These are phyloP conservation scores for Eucalyptus viminalis DNA, from an alignment of 345 rosid species.

Conservation along the genomic window DNA sequence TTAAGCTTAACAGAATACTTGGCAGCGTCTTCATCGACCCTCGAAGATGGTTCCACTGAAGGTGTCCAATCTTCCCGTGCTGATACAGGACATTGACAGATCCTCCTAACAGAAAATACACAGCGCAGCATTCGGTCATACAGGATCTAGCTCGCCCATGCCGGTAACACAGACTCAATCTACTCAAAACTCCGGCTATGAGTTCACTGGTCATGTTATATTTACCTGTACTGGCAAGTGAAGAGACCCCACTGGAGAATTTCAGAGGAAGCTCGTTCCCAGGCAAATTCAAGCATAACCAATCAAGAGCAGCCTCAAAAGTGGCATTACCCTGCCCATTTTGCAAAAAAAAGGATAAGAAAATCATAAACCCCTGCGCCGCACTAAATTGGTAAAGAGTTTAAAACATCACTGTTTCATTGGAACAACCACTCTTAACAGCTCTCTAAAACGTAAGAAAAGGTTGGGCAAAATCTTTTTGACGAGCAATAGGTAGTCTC, in stretches of 20 bases:
- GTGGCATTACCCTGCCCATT: conserved; percentile 62
- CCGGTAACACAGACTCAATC: neutral
- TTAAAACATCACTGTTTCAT: neutral
- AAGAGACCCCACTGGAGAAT: conserved; percentile 68
- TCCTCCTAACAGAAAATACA: conserved; percentile 24
- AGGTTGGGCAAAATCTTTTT: neutral
- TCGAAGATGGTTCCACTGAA: conserved; percentile 12
- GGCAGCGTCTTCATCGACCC: conserved; percentile 16
- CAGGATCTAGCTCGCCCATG: neutral
- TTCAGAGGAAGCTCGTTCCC: conserved; percentile 75
- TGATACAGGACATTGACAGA: conserved; percentile 54
- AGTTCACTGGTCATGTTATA: neutral
- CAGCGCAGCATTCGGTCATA: neutral
- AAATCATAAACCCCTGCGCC: neutral
- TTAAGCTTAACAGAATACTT: conserved; percentile 39
- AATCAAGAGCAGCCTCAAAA: conserved; percentile 81
- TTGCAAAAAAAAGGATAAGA: neutral
- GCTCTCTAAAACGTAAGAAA: neutral
- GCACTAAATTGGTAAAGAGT: neutral
- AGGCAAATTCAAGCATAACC: conserved; percentile 80
- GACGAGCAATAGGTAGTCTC: neutral
- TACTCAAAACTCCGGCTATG: neutral
- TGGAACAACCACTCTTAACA: neutral
- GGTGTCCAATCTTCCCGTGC: conserved; percentile 47
- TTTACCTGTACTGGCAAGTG: conserved; percentile 35